A percentile compares a stretch with the other conserved stretches of the same genome.
phyloP scores from a whole-genome alignment of 2,329 filamentous ascomycete genomes.

The Aspergillus ochraceoroseus region DNA sequence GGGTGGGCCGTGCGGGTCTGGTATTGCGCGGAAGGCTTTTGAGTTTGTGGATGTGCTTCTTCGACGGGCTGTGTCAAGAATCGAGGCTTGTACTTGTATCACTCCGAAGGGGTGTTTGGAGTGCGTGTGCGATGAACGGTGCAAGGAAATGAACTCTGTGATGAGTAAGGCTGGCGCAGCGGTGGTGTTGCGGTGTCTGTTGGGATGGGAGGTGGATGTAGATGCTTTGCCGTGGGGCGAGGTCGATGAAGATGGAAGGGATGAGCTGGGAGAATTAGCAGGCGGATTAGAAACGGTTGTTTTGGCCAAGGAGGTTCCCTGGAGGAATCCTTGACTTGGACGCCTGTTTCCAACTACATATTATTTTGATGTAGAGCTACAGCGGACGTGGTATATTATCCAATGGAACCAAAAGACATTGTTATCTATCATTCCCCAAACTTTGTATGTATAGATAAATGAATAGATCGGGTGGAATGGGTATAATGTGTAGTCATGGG shows the following conservation, averaged over 20 bases:
- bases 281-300: conserved; percentile 79
- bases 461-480: conserved; percentile 5
- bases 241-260: conserved; percentile 71
- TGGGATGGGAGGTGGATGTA: conserved; percentile 73
- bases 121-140: conserved; percentile 80
- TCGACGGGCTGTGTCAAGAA: conserved; percentile 66
- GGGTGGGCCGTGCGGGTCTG: conserved; percentile 74
- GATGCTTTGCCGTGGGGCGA: conserved; percentile 82
- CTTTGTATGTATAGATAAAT: conserved; percentile 3
- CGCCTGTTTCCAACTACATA: too few species aligned
- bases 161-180: conserved; percentile 87
- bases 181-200: conserved; percentile 71
- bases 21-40: conserved; percentile 88
- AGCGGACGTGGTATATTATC: neutral
- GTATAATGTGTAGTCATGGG: conserved; percentile 11
- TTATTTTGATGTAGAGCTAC: too few species aligned
- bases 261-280: conserved; percentile 61
- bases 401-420: too few species aligned
- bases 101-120: conserved; percentile 70
- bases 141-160: conserved; percentile 80
- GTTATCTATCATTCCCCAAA: conserved; percentile 3
- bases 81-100: conserved; percentile 70
- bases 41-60: conserved; percentile 82
- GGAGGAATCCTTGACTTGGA: conserved; percentile 12
- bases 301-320: conserved; percentile 60